Evolutionary conservation across 129 eudicot species (phyloP), one percentile per base, ranked within the genome.

Genomic region (Lonicera japonica): DNA sequence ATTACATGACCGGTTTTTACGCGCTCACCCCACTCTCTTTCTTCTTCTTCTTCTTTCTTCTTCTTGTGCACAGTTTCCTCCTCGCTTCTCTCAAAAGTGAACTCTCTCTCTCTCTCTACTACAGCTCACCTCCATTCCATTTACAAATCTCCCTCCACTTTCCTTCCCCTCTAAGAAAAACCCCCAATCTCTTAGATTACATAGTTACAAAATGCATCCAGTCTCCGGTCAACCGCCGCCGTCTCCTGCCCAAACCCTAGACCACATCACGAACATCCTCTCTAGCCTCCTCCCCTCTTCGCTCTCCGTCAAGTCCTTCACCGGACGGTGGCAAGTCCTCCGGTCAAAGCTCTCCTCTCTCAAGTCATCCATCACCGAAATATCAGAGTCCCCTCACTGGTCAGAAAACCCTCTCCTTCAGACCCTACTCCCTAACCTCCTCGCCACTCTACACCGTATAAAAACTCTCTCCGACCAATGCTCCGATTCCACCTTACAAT

Each of bases 321-420:
- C 85, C 50, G 68, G 83, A 25, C 79, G 96, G 0, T 89, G 94
- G 94, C 96, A 85, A 41, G 71, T 71, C 9, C 62, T 89, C 58
- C 85, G 89, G 13, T 67, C 85, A 0, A 82, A 85, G 65, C 95
- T 89, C 59, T 74, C 84, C n/a, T 21, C 73, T 0, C 83, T 89
- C 67, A 71, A 79, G 57, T 66, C 94, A 16, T 73, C 77, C 16
- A 56, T 85, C 71, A 75, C 83, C 10, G 85, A 82, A 56, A 71
- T 89, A 74, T 67, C 79, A 25, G 87, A 85, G 19, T 64, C 88
- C 0, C 78, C 86, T 60, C 96, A 84, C 86, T 84, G 86, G 86
- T 77, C 89, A 13, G 86, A 88, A 5, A 82, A 89, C 43, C 74
- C 87, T 0, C 95, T 89, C 55, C 77, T 89, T 13, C 51, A 58